Evolutionary conservation across 2,329 filamentous ascomycete species (phyloP), one percentile per base, ranked within the genome.

Genomic region (Tetracladium maxilliforme): DNA sequence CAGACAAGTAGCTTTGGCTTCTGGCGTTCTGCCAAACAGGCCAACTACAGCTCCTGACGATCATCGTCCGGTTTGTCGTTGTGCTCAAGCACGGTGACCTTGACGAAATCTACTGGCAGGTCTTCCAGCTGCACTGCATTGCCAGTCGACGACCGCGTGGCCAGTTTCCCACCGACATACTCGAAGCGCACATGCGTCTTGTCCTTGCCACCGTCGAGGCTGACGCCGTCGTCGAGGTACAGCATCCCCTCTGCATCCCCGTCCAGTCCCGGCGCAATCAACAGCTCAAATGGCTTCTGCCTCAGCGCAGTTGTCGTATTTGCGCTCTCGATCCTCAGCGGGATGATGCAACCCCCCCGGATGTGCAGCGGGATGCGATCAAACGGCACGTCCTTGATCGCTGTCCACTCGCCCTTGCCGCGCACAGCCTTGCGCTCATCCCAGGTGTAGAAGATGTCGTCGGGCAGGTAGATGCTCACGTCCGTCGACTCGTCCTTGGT

Each of bases 211-310:
- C n/a, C n/a, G 30, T 66, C 52, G 24, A 86, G 38, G 14, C 64
- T 72, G 30, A 72, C 70, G 7, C 82, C 82, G 32, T 92, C 81
- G 36, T 90, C 82, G 5, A 90, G 51, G 44, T 86, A 90, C 29
- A 90, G 54, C 26, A 59, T 56, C 1, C 82, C 82, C 2, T 42
- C 46, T 0, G 82, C 82, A 6, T 52, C 65, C 4, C 74, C 77
- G 25, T 75, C 53, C 1, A 44, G 40, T 6, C 63, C 69, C 0
- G 78, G 61, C 0, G 80, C 74, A 21, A 92, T 61, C 17, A 87
- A 40, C 24, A 92, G 52, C 42, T 74, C 63, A 51, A 87, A 87
- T 35, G 71, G 58, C 37, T 77, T 56, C 35, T 66, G 58, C 24
- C 73, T 59, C 21, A 78, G 51, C 24, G 61, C 61, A 2, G 57